Base-by-base conservation (phyloP, 768 basidiomycete species). In the Pleurotus tuoliensis region DNA sequence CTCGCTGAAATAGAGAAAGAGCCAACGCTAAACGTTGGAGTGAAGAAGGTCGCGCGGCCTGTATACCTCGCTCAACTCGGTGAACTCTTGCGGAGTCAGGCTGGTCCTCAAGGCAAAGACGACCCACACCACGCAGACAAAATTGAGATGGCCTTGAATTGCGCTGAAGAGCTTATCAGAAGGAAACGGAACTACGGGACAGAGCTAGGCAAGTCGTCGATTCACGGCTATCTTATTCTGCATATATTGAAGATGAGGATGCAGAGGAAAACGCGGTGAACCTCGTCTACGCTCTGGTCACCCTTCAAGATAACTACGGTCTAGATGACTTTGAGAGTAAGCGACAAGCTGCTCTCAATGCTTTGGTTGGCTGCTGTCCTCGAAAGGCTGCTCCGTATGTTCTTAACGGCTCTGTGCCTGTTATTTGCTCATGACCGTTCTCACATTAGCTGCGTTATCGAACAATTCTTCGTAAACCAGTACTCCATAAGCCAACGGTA, bases 381-480 rank as follows among this genome's bases (percentile, higher is more conserved):
- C 73, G 74, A 24, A 84, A 84, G 55, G 84, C 88, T 41, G 86
- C 93, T 0, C 88, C 86, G 95, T 98, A 67, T 64, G 94, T 47
- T 49, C 25, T 51, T 7, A 9, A 5, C 20, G 16, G 20, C 46
- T n/a, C 16, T 13, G n/a, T 30, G 18, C n/a, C 30, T 16, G 37
- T 40, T 6, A 43, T 34, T 34, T 47, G 20, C 6, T 25, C 45
- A 20, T 20, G 30, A 58, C 5, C 61, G 13, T 9, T 27, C 8
- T 37, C 2, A 13, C 46, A 55, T 8, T 65, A 97, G 95, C 3
- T 79, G 83, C 34, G 75, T 98, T 8, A 86, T 92, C 52, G 93
- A 96, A 67, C 92, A 97, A 65, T 95, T 94, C 70, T 99, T 98
- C 75, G 87, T 87, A 62, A 90, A 89, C 47, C 92, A 96, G 61